Evolutionary conservation across 129 eudicot species (phyloP), one percentile per base, ranked within the genome.

Genomic region (Deinandra increscens): DNA sequence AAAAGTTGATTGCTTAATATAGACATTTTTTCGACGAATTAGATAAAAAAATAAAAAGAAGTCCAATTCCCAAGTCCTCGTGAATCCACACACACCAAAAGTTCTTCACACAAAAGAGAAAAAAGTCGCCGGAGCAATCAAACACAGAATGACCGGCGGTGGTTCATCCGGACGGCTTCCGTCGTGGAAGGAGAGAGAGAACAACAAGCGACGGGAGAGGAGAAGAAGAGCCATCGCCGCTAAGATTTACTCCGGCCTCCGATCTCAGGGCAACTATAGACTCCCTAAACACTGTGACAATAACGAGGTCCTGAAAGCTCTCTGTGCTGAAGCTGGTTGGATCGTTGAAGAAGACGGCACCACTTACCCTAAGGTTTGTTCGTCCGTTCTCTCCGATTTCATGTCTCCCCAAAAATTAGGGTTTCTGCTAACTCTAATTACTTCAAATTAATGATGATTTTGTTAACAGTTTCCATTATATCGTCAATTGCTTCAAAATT

Each of bases 261-360:
- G 97, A 56, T 82, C 96, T 80, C 96, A 91, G 73, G 97, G 96
- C 4, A 91, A 91, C 68, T 91, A 64, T 64, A 76, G 88, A 63
- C 96, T 91, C 41, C 97, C 97, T 4, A 91, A 91, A 66, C 97
- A 91, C 80, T 91, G 97, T 36, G 97, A 91, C 64, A 91, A 91
- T 59, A 91, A 91, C 63, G 97, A 91, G 75, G 97, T 91, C 9
- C 49, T 91, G 20, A 91, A 91, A 79, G 97, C 97, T 18, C 97
- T 91, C 2, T 88, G 96, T 66, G 70, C 80, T 18, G 94, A 88
- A 72, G 97, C 97, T 73, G 97, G 97, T 58, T 91, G 97, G 97
- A 44, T 88, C 48, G 97, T 91, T 39, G 96, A 88, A 71, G 96
- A 88, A 37, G 97, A 91, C 33, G 97, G 97, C 55, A 91, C 97